These are phyloP conservation scores for Aspergillus proliferans DNA, from an alignment of 2,329 filamentous ascomycete genomes.

Conservation along the genomic window DNA sequence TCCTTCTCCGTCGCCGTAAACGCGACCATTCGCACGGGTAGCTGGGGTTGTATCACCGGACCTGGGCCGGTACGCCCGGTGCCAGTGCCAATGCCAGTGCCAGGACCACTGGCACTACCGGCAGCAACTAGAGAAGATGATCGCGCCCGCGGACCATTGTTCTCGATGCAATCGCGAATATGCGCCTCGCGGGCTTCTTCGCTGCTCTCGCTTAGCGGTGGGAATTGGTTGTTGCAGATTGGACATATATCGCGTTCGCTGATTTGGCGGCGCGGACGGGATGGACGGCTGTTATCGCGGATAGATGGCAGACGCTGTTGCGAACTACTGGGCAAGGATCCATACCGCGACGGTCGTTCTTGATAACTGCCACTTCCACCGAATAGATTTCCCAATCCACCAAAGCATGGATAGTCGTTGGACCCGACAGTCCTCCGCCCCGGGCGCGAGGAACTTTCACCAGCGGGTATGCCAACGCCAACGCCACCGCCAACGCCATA, in stretches of 20 bases:
- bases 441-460: conserved; percentile 9
- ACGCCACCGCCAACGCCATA: conserved; percentile 11
- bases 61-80: conserved; percentile 4
- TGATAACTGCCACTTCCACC: conserved; percentile 9
- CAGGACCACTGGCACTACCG: too few species aligned
- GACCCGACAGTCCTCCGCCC: conserved; percentile 22
- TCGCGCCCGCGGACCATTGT: conserved; percentile 19
- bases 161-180: conserved; percentile 41
- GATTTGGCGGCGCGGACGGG: conserved; percentile 16
- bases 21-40: conserved; percentile 33
- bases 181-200: conserved; percentile 41
- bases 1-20: conserved; percentile 60
- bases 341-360: conserved; percentile 13
- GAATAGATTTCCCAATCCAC: conserved; percentile 4
- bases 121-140: conserved; percentile 7
- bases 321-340: conserved; percentile 5
- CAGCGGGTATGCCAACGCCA: too few species aligned
- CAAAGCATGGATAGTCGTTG: conserved; percentile 15
- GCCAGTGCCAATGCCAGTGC: too few species aligned
- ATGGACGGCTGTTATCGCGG: conserved; percentile 2
- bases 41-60: conserved; percentile 12
- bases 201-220: conserved; percentile 30
- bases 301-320: conserved; percentile 2
- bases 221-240: conserved; percentile 38
- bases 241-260: conserved; percentile 43